Evolutionary conservation across 1,284 basidiomycete genomes (phyloP).

Genomic region (Trametes polyzona): DNA sequence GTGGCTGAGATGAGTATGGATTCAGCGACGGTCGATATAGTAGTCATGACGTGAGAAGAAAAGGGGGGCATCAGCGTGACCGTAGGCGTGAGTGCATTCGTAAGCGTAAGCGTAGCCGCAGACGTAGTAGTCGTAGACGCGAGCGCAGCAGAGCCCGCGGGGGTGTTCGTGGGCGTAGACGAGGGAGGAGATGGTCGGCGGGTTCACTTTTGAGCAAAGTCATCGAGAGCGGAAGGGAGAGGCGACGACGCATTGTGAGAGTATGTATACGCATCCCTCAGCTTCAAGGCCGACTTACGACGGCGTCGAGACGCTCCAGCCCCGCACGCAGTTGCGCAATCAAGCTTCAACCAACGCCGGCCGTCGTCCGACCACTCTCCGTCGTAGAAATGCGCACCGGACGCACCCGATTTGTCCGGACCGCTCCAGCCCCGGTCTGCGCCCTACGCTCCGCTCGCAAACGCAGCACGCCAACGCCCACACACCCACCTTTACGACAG

Average conservation of each 20-base stretch:
- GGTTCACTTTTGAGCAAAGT: not conserved
- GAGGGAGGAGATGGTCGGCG: not conserved
- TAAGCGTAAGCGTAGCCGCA: constrained; percentile 8
- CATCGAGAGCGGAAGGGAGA: constrained; percentile 10
- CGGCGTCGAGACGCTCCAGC: constrained; percentile 15
- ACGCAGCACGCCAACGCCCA: constrained; percentile 4
- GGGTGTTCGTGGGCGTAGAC: not conserved
- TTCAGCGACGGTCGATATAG: constrained; percentile 13
- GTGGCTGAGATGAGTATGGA: constrained; percentile 45
- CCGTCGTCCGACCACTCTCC: constrained; percentile 5
- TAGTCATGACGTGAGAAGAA: constrained; percentile 5
- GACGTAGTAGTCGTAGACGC: not conserved
- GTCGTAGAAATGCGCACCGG: constrained; percentile 11
- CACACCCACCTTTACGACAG: not conserved
- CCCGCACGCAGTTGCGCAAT: constrained; percentile 4
- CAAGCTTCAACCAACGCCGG: constrained; percentile 1
- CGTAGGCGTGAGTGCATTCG: constrained; percentile 7
- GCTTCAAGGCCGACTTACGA: constrained; percentile 7
- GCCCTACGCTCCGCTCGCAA: constrained; percentile 5
- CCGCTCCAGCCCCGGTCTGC: constrained; percentile 6
- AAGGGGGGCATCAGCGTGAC: constrained; percentile 7
- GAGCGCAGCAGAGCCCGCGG: not conserved
- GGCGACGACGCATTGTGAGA: not conserved
- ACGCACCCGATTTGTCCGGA: constrained; percentile 12
- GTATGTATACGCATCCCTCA: constrained; percentile 10